Evolutionary conservation across 345 rosid genomes (phyloP).

Genomic region (Laguncularia racemosa): DNA sequence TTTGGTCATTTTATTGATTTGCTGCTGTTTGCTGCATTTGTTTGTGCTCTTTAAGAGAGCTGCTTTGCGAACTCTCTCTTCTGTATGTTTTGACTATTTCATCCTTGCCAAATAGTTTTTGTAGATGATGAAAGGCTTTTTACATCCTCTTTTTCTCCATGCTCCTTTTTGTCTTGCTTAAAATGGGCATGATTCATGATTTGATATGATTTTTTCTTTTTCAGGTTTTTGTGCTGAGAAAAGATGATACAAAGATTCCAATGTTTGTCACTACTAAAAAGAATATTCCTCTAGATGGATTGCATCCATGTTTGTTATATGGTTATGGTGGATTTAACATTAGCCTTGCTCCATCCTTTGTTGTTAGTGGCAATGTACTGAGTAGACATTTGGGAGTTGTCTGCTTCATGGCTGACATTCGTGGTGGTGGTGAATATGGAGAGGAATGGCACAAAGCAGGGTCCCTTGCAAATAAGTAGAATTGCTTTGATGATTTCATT

Average conservation of each 20-base stretch:
- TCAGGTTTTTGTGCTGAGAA: conserved; percentile 75
- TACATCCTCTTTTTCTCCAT: no score
- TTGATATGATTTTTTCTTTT: conserved; percentile 4
- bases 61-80: not conserved
- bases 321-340: conserved; percentile 88
- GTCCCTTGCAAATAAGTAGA: conserved; percentile 68
- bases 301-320: conserved; percentile 82
- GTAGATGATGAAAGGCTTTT: no score
- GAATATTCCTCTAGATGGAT: conserved; percentile 58
- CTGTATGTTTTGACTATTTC: no score
- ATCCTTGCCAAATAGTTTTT: no score
- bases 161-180: not conserved
- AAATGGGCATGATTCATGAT: not conserved
- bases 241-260: conserved; percentile 80
- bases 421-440: conserved; percentile 98
- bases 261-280: conserved; percentile 63
- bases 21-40: no score
- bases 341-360: conserved; percentile 69
- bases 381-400: conserved; percentile 70
- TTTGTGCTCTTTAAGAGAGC: not conserved
- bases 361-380: conserved; percentile 56
- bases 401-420: conserved; percentile 73
- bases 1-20: not conserved
- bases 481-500: conserved; percentile 87
- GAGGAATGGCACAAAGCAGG: conserved; percentile 98